Conservation (phyloP, 306 rosid species). For the Crotalaria pallida region DNA sequence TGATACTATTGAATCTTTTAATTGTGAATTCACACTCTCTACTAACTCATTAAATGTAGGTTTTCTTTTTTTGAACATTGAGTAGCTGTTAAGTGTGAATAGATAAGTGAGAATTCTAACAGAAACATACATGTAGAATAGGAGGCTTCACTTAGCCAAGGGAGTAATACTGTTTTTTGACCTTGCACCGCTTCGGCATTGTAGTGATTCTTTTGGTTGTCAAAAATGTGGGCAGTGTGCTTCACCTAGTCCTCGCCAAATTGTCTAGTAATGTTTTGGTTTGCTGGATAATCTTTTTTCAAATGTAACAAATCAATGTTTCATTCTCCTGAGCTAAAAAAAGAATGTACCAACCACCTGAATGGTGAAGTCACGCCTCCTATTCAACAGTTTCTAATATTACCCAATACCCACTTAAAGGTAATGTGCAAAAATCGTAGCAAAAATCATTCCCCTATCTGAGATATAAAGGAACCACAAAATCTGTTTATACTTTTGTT, state of each 20-base stretch:
- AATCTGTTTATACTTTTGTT: not conserved
- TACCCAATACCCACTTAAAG: not conserved
- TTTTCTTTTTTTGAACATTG: not conserved
- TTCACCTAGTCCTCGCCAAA: not conserved
- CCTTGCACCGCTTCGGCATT: not conserved
- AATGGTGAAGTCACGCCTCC: not conserved
- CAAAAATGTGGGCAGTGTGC: not conserved
- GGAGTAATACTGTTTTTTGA: not conserved
- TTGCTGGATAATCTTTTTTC: not conserved
- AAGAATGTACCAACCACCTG: not conserved
- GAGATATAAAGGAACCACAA: not conserved
- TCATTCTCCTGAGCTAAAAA: not conserved
- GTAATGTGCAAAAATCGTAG: not conserved
- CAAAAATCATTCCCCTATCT: not conserved
- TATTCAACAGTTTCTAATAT: not conserved
- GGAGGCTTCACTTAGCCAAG: not conserved
- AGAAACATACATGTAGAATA: not conserved
- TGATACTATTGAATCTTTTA: not conserved
- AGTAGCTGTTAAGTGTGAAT: too few species aligned
- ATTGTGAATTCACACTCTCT: not conserved
- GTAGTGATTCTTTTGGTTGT: not conserved
- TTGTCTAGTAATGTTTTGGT: not conserved
- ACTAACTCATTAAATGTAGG: not conserved
- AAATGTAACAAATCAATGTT: not conserved
- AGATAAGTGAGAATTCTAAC: too few species aligned